Conservation (phyloP, 441 rosid genomes). For the Omphalea diandra region DNA sequence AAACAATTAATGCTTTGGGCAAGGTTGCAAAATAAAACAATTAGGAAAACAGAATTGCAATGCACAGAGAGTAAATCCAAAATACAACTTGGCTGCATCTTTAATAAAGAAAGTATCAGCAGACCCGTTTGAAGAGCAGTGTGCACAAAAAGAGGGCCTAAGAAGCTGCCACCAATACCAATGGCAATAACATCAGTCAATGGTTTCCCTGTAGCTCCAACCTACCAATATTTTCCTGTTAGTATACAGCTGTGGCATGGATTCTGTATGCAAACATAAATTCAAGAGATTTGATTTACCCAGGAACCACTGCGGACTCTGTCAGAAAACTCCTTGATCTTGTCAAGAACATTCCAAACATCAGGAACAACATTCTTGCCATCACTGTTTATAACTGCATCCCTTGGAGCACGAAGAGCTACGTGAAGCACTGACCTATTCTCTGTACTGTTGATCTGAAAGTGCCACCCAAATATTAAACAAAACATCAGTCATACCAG, state of each 20-base stretch:
- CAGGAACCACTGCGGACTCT: constrained; percentile 84
- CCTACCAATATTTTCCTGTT: constrained; percentile 45
- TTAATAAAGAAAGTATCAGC: constrained; percentile 11
- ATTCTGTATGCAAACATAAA: constrained; percentile 14
- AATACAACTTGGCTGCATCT: constrained; percentile 12
- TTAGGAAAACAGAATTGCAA: constrained; percentile 13
- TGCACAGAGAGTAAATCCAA: not conserved
- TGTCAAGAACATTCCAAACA: constrained; percentile 90
- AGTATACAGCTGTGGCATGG: constrained; percentile 25
- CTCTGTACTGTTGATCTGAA: constrained; percentile 89
- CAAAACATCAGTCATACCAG: constrained; percentile 12
- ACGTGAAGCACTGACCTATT: constrained; percentile 94
- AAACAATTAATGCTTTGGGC: constrained; percentile 9
- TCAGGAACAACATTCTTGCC: constrained; percentile 88
- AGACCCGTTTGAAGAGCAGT: constrained; percentile 94
- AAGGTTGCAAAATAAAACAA: constrained; percentile 21
- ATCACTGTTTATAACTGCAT: constrained; percentile 69
- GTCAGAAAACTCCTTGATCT: constrained; percentile 88
- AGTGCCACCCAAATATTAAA: constrained; percentile 20
- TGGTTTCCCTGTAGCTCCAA: constrained; percentile 91
- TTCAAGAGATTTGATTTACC: constrained; percentile 46
- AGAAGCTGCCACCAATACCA: constrained; percentile 97
- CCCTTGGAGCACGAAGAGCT: constrained; percentile 87
- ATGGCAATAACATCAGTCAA: constrained; percentile 83
- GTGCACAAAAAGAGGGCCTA: constrained; percentile 94